phyloP scores from a whole-genome alignment of 176 grass and related monocot species.

The Cenchrus purpureus region DNA sequence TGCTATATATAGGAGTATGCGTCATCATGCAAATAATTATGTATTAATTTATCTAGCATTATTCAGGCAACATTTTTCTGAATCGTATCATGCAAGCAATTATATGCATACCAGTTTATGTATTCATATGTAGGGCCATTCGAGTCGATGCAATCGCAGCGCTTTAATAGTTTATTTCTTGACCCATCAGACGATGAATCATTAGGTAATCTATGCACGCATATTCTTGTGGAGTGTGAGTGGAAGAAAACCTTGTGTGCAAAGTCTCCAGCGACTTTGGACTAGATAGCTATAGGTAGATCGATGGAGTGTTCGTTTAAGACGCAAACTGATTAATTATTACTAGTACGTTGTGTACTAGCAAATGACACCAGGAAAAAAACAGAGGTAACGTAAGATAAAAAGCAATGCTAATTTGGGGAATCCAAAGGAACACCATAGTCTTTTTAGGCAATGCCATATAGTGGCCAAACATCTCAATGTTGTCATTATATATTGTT shows the following conservation, averaged over 20 bases:
- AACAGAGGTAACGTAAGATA: background rate
- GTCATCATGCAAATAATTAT: no score
- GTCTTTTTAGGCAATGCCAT: no score
- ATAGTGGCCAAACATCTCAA: no score
- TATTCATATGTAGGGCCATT: background rate
- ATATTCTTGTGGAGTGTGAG: slow-evolving; percentile 39
- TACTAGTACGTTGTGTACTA: background rate
- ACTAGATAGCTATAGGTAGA: background rate
- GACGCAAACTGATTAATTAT: slow-evolving; percentile 24
- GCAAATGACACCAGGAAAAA: background rate
- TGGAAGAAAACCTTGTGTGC: slow-evolving; percentile 32
- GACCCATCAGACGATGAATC: background rate
- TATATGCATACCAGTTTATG: background rate
- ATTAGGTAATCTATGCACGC: background rate
- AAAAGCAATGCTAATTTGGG: no score
- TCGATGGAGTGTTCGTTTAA: background rate
- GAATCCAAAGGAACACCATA: no score
- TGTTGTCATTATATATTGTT: no score
- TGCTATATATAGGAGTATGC: no score
- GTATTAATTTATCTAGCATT: no score
- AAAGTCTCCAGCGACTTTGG: slow-evolving; percentile 42
- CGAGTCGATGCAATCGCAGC: background rate
- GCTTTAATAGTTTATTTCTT: background rate
- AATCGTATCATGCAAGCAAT: background rate
- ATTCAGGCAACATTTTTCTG: background rate